phyloP scores from a whole-genome alignment of 306 rosid genomes.

The Parietaria judaica region DNA sequence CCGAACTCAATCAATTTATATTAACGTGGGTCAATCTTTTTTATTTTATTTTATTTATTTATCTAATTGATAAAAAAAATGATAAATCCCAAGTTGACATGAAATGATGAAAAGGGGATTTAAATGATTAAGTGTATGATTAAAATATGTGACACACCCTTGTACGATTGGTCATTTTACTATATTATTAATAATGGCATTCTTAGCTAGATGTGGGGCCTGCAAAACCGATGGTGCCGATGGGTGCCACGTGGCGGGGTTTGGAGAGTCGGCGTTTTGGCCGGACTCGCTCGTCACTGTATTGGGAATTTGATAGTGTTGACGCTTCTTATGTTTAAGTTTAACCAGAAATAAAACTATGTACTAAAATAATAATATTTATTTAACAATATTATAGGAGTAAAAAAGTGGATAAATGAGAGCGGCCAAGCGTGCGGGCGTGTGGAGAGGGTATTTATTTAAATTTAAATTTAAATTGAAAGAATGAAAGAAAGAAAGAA shows the following conservation, averaged over 20 bases:
- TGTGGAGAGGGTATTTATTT: neutral
- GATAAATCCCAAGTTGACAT: slow-evolving; percentile 23
- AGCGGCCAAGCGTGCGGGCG: slow-evolving; percentile 37
- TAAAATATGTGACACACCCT: neutral
- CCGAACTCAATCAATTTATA: slow-evolving; percentile 42
- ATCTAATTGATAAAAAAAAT: slow-evolving; percentile 6
- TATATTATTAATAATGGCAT: slow-evolving; percentile 16
- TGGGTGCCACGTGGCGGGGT: slow-evolving; percentile 80
- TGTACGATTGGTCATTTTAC: neutral
- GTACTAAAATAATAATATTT: neutral
- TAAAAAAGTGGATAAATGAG: slow-evolving; percentile 5
- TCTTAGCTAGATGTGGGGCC: slow-evolving; percentile 21
- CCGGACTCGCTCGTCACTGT: slow-evolving; percentile 52
- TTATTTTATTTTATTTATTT: neutral
- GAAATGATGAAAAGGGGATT: too few relatives aligned
- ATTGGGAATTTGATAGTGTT: slow-evolving; percentile 45
- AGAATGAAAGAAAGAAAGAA: neutral
- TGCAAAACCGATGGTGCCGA: slow-evolving; percentile 6
- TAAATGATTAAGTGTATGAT: slow-evolving; percentile 6
- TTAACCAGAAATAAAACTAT: neutral
- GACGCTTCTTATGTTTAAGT: slow-evolving; percentile 16
- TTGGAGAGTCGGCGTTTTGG: slow-evolving; percentile 34
- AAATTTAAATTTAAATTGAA: neutral
- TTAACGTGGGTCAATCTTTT: slow-evolving; percentile 33
- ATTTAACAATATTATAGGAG: neutral